phyloP scores from a whole-genome alignment of 2,329 filamentous ascomycete genomes.

The Clonostachys chloroleuca region DNA sequence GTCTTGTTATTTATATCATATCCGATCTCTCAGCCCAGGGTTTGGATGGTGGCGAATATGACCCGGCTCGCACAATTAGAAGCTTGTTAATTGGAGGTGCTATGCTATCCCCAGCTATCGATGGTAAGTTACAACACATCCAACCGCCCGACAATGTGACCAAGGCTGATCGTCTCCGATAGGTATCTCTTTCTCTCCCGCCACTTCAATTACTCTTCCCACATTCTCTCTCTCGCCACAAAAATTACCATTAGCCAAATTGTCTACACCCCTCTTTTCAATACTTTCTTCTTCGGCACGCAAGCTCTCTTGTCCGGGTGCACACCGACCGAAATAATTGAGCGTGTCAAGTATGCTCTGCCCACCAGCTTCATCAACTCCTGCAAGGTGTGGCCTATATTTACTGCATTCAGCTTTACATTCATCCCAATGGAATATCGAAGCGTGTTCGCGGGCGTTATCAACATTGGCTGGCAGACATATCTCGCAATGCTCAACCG shows the following conservation, averaged over 20 bases:
- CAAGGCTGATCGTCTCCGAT: not conserved
- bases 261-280: constrained; percentile 78
- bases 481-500: constrained; percentile 81
- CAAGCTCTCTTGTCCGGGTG: constrained; percentile 73
- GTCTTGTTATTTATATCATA: constrained; percentile 72
- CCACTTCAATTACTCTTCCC: constrained; percentile 80
- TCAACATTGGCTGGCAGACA: constrained; percentile 89
- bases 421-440: constrained; percentile 77
- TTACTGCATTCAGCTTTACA: constrained; percentile 84
- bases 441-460: constrained; percentile 71
- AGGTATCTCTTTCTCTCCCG: constrained; percentile 78
- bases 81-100: constrained; percentile 71
- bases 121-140: constrained; percentile 53
- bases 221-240: constrained; percentile 62
- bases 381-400: constrained; percentile 82
- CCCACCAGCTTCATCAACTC: constrained; percentile 74
- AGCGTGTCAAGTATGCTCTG: constrained; percentile 71
- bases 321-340: constrained; percentile 55
- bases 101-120: constrained; percentile 77
- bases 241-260: constrained; percentile 80
- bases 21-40: constrained; percentile 76
- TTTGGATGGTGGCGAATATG: constrained; percentile 49
- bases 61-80: constrained; percentile 52
- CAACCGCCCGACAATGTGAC: too few species aligned
- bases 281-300: constrained; percentile 76